phyloP scores from a whole-genome alignment of 1,284 basidiomycete genomes.

The Heliocybe sulcata region DNA sequence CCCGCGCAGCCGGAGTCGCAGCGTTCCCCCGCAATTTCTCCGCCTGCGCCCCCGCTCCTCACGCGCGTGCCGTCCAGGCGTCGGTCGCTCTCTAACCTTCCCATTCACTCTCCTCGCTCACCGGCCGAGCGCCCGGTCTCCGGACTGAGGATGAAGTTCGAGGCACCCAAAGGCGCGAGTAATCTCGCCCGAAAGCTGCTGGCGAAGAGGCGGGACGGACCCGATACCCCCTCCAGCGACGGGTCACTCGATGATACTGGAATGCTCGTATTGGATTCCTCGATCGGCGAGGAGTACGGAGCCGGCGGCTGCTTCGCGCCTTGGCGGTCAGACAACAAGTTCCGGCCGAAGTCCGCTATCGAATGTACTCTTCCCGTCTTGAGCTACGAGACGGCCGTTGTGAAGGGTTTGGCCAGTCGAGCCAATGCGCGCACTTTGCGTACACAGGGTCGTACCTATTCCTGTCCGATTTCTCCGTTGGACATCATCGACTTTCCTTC shows the following conservation, averaged over 20 bases:
- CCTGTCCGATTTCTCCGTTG: conserved; percentile 52
- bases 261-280: neutral
- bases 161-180: conserved; percentile 32
- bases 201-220: conserved; percentile 27
- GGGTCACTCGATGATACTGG: neutral
- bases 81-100: conserved; percentile 51
- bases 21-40: conserved; percentile 13
- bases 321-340: neutral
- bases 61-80: conserved; percentile 10
- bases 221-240: neutral
- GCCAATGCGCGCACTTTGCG: neutral
- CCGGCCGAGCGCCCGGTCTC: conserved; percentile 36
- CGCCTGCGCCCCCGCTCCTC: conserved; percentile 5
- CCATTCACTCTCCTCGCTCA: conserved; percentile 34
- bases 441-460: conserved; percentile 41
- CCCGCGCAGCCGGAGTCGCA: conserved; percentile 29
- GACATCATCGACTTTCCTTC: conserved; percentile 47
- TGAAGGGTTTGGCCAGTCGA: neutral
- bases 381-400: neutral
- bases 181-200: conserved; percentile 50
- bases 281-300: neutral
- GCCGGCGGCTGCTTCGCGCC: conserved; percentile 1
- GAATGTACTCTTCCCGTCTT: neutral
- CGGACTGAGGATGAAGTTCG: conserved; percentile 39
- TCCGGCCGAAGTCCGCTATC: neutral